Conservation (phyloP, 2,329 filamentous ascomycete genomes). For the Alternaria rosae region DNA sequence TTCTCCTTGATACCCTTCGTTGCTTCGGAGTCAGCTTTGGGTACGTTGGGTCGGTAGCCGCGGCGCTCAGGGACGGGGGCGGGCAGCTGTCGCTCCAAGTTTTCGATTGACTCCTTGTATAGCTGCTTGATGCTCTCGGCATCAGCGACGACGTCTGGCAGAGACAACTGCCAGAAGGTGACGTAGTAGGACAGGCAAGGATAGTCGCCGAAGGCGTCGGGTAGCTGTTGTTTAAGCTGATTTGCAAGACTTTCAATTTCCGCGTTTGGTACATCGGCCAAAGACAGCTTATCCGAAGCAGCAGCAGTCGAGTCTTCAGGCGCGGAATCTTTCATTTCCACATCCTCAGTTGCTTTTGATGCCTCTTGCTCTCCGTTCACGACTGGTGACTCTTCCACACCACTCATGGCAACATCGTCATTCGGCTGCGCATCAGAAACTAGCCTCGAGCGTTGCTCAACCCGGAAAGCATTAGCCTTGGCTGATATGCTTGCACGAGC, state of each 20-base stretch:
- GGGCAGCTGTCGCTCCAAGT: slow-evolving; percentile 28
- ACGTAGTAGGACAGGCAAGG: slow-evolving; percentile 84
- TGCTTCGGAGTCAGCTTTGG: slow-evolving; percentile 63
- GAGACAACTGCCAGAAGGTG: slow-evolving; percentile 89
- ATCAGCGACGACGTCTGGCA: slow-evolving; percentile 75
- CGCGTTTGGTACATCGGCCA: slow-evolving; percentile 61
- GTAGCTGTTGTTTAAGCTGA: slow-evolving; percentile 67
- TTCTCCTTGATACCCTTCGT: slow-evolving; percentile 76
- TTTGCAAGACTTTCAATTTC: slow-evolving; percentile 78
- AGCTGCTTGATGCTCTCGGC: slow-evolving; percentile 68
- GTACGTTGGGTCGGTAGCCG: slow-evolving; percentile 58
- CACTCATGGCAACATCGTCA: slow-evolving; percentile 59
- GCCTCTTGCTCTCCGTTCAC: slow-evolving; percentile 13
- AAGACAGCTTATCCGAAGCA: not conserved
- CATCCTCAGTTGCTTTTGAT: slow-evolving; percentile 32
- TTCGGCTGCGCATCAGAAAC: slow-evolving; percentile 41
- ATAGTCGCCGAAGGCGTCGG: slow-evolving; percentile 70
- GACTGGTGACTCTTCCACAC: slow-evolving; percentile 21
- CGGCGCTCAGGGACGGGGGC: slow-evolving; percentile 68
- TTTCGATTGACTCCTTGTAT: slow-evolving; percentile 77
- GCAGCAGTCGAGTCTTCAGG: not conserved
- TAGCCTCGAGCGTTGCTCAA: slow-evolving; percentile 36
- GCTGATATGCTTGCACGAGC: slow-evolving; percentile 72
- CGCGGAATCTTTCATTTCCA: slow-evolving; percentile 51
- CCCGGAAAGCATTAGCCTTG: slow-evolving; percentile 50